These are phyloP conservation scores for Litchi chinensis DNA, from an alignment of 345 rosid genomes.

Conservation along the genomic window DNA sequence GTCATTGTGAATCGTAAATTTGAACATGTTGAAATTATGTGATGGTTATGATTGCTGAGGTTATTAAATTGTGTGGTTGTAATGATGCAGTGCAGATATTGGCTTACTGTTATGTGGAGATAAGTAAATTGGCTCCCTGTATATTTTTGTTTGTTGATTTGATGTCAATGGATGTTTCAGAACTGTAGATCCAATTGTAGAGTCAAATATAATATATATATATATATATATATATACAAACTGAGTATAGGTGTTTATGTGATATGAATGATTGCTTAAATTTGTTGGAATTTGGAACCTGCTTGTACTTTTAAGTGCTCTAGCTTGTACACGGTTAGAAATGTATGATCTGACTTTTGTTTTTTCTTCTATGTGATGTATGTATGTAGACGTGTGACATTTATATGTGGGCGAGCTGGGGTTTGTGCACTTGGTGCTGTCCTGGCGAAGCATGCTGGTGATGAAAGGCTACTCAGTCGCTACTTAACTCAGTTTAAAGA, in stretches of 20 bases:
- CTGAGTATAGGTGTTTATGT: background rate
- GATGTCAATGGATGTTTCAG: background rate
- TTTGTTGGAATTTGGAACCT: background rate
- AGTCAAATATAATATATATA: background rate
- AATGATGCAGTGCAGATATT: background rate
- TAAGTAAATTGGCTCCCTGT: background rate
- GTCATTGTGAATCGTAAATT: background rate
- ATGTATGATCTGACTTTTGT: constrained; percentile 12
- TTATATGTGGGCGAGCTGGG: constrained; percentile 72
- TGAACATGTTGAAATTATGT: background rate
- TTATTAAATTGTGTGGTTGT: background rate
- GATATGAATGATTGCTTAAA: background rate
- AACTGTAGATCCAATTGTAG: background rate
- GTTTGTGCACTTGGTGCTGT: constrained; percentile 78
- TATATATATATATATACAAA: background rate
- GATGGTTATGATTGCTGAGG: background rate
- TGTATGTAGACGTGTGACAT: constrained; percentile 52
- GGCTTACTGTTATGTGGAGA: background rate
- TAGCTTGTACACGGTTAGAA: background rate
- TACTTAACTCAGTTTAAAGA: constrained; percentile 52
- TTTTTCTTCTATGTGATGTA: background rate
- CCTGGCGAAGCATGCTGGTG: constrained; percentile 59
- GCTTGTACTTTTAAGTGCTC: background rate
- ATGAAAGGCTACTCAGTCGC: constrained; percentile 39
- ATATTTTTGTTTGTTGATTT: background rate